Percentiles rank a stretch among this genome's conserved stretches.
phyloP scores from a whole-genome alignment of 2,329 filamentous ascomycete species.

The Sporothrix mexicana region DNA sequence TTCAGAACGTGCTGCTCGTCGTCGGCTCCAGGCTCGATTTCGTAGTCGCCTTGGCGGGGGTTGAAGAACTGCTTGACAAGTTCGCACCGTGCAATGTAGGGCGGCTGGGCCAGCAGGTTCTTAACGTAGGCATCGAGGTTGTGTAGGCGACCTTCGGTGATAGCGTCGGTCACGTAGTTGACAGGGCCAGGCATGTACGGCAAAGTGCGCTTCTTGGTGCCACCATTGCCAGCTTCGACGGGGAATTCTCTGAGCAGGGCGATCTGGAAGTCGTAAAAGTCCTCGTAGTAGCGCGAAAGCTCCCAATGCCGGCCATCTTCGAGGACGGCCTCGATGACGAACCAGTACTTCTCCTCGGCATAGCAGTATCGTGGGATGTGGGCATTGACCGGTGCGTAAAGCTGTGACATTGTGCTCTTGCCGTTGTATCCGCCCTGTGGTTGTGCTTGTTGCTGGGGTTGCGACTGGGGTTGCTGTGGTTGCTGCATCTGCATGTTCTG shows the following conservation, averaged over 20 bases:
- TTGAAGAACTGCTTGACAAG: slow-evolving; percentile 91
- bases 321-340: slow-evolving; percentile 89
- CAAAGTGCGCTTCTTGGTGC: slow-evolving; percentile 76
- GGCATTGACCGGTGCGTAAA: slow-evolving; percentile 79
- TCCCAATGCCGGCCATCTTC: slow-evolving; percentile 94
- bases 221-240: slow-evolving; percentile 86
- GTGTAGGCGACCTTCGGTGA: slow-evolving; percentile 89
- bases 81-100: slow-evolving; percentile 82
- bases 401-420: slow-evolving; percentile 57
- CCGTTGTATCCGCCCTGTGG: slow-evolving; percentile 40
- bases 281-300: slow-evolving; percentile 91
- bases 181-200: slow-evolving; percentile 99
- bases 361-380: slow-evolving; percentile 93
- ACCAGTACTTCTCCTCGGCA: slow-evolving; percentile 98
- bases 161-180: slow-evolving; percentile 96
- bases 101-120: slow-evolving; percentile 80
- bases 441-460: slow-evolving; percentile 45
- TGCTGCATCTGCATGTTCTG: slow-evolving; percentile 42
- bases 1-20: slow-evolving; percentile 65
- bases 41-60: slow-evolving; percentile 88
- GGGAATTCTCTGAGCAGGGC: slow-evolving; percentile 91
- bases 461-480: slow-evolving; percentile 39
- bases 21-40: slow-evolving; percentile 74
- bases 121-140: slow-evolving; percentile 97
- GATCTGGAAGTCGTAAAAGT: slow-evolving; percentile 99